Base-by-base conservation (phyloP, 2,329 filamentous ascomycete genomes). In the Volutella citrinella region DNA sequence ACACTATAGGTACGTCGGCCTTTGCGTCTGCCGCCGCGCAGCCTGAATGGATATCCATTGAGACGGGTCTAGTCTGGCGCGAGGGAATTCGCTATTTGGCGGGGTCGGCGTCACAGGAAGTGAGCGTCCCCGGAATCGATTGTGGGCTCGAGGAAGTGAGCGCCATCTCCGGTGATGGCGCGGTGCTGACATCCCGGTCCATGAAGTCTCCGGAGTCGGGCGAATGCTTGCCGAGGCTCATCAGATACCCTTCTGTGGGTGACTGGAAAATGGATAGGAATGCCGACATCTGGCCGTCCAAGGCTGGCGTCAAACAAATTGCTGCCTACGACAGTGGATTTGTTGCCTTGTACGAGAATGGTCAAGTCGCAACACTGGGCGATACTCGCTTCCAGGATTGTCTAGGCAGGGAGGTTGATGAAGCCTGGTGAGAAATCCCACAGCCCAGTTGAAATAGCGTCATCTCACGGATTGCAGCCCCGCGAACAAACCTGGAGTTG, bases 341-440 rank as follows among this genome's bases (percentile, higher is more conserved):
- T 46, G 60, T 65, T 5, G 63, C 70, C 11, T 56, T 77, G 7
- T 56, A 67, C 3, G 35, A 62, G 1, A 51, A 64, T 10, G 69
- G 66, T n/a, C 51, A 56, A 3, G 70, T 78, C 17, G 68, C 62
- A 43, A 74, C 72, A 0, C 65, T 70, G 54, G 81, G 81, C 7
- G 80, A 85, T 46, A 59, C 68, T 28, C 71, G 81, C 12, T 82
- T 77, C 46, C 57, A 63, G 18, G 61, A 68, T 21, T 77, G 74
- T 35, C 69, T 85, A 1, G 79, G 74, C 6, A 69, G 80, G 13
- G 60, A 69, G 4, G 51, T 66, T 5, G 56, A 60, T 7, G 45
- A 54, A 4, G 53, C 61, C 6, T 60, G 49, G 63, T 72, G 48
- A 42, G n/a, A n/a, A n/a, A n/a, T n/a, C n/a, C n/a, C n/a, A n/a